Base-by-base conservation (phyloP, 129 eudicot species). In the Arctium lappa region DNA sequence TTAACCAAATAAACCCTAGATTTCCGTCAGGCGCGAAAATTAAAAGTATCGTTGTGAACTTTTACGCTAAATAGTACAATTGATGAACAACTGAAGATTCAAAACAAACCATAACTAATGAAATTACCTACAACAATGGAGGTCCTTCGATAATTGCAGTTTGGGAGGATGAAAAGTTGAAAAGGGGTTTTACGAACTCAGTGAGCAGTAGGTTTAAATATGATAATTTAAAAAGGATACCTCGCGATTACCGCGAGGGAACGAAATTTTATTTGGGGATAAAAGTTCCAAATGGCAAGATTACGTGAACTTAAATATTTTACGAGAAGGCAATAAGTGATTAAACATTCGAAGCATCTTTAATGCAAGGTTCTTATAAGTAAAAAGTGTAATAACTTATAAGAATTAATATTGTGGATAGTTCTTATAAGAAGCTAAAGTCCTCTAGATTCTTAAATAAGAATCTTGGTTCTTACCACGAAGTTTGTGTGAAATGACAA, bases 1-100 rank as follows among this genome's bases (percentile, higher is more conserved):
- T 36, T 22, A 81, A 36, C 63, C 84, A 27, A 15, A 73, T 15
- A 83, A 83, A 71, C 82, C 86, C 86, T 83, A 83, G 81, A 40
- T 69, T 76, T 36, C 29, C 5, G 44, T 69, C 30, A 36, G n/a
- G 12, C 13, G 63, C 5, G 10, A 37, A 33, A 76, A 53, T 69
- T 82, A n/a, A 15, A 16, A 29, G 36, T 11, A 36, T 4, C 69
- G 42, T 8, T 36, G 36, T 5, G 77, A 83, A 48, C 2, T 75
- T 75, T 42, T 32, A 22, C 39, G 69, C 31, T 15, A 6, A 37
- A 50, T 0, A 8, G 56, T 69, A 69, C 12, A 27, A 30, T 16
- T 76, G 13, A 69, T 1, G 31, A 78, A 76, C 81, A 60, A 83
- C 69, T 69, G 11, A 72, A 34, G 69, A 76, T 38, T 60, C 34